Percentiles rank a stretch among this genome's conserved stretches.
phyloP scores from a whole-genome alignment of 257 asterid species.

The Lycium ferocissimum region DNA sequence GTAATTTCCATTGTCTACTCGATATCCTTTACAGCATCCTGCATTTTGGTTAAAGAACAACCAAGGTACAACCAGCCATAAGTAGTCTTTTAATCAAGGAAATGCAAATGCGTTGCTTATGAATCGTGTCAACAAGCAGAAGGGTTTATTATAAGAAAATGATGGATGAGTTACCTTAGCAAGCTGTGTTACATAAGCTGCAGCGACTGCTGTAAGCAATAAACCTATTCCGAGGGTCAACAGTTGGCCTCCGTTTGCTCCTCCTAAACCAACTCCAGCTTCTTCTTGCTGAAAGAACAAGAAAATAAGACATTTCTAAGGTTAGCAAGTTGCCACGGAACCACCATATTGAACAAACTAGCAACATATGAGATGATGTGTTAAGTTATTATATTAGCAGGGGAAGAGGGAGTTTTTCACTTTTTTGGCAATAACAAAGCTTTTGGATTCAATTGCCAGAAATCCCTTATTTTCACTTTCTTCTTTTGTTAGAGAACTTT shows the following conservation, averaged over 20 bases:
- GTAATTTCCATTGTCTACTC: slow-evolving; percentile 32
- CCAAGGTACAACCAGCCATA: neutral
- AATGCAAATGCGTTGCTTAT: neutral
- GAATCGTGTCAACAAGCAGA: too few species aligned
- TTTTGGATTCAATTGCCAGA: neutral
- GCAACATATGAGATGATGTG: neutral
- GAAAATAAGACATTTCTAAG: neutral
- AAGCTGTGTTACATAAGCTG: slow-evolving; percentile 76
- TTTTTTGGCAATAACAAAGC: neutral
- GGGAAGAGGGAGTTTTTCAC: neutral
- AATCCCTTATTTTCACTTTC: neutral
- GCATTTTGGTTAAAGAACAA: slow-evolving; percentile 25
- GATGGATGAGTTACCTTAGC: slow-evolving; percentile 67
- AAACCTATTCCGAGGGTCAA: slow-evolving; percentile 84
- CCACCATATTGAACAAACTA: neutral
- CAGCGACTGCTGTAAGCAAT: slow-evolving; percentile 77
- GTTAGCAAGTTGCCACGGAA: neutral
- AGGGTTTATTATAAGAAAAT: too few species aligned
- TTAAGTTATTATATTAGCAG: neutral
- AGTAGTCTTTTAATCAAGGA: neutral
- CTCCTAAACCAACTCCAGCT: slow-evolving; percentile 55
- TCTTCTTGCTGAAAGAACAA: slow-evolving; percentile 74
- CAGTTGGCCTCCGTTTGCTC: slow-evolving; percentile 77
- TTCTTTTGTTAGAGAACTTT: neutral
- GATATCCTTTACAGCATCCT: slow-evolving; percentile 56